A percentile compares a stretch with the other conserved stretches of the same genome.
Conservation (phyloP, 164 flowering plant genomes). For the Umbilicus rupestris region DNA sequence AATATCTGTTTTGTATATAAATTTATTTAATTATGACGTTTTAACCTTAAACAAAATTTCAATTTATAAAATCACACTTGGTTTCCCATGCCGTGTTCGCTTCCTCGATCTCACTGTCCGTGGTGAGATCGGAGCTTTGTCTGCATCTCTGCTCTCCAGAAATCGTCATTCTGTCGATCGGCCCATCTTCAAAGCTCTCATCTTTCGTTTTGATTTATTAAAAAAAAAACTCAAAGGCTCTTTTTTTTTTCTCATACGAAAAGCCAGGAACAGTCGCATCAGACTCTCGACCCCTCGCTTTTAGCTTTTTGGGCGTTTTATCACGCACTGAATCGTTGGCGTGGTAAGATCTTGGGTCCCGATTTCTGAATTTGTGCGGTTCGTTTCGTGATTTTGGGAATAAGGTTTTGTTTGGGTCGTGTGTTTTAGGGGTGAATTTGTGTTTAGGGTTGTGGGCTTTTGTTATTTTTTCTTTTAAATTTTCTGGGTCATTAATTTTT, state of each 20-base stretch:
- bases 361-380: background rate
- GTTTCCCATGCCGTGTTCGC: background rate
- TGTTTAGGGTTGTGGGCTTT: background rate
- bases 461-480: background rate
- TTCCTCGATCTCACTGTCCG: slow-evolving; percentile 2
- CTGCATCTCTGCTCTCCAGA: background rate
- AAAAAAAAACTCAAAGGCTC: background rate
- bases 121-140: slow-evolving; percentile 1
- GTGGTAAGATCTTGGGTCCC: background rate
- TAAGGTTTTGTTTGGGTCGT: background rate
- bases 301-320: background rate
- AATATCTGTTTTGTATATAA: no score
- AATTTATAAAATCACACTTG: background rate
- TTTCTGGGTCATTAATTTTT: background rate
- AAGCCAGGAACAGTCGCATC: background rate
- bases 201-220: background rate
- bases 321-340: background rate
- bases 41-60: no score
- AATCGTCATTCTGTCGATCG: background rate
- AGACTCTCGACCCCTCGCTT: background rate
- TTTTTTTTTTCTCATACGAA: background rate
- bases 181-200: background rate
- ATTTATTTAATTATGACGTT: no score
- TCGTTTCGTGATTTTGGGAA: background rate
- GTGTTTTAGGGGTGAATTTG: background rate